Conservation (phyloP, 495 filamentous ascomycete genomes). For the Xylaria flabelliformis region DNA sequence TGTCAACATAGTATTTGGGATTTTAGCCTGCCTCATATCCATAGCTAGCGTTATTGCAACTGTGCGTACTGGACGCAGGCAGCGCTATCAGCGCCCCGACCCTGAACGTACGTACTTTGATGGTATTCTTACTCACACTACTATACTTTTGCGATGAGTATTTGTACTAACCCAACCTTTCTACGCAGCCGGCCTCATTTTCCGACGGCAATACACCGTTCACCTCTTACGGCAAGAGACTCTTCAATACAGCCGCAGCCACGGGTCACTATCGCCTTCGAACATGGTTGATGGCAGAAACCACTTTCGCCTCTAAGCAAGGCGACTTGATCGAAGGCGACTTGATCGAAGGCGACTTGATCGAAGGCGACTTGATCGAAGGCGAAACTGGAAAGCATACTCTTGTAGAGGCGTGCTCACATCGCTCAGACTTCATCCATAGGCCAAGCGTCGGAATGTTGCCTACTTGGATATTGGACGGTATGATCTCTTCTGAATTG, state of each 20-base stretch:
- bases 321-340: neutral
- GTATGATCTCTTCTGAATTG: neutral
- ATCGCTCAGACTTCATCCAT: neutral
- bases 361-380: neutral
- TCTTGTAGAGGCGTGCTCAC: no score
- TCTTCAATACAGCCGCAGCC: neutral
- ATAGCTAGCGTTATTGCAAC: neutral
- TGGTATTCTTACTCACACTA: neutral
- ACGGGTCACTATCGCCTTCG: neutral
- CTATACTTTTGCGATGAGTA: neutral
- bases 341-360: neutral
- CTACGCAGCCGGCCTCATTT: neutral
- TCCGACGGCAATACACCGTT: neutral
- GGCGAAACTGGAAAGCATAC: neutral
- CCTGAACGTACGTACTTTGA: neutral
- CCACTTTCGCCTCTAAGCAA: neutral
- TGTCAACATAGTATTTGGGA: neutral
- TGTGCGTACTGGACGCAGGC: neutral
- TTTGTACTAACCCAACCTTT: neutral
- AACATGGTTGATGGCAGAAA: neutral
- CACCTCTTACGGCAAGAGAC: neutral
- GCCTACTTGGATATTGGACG: neutral
- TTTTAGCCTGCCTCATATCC: neutral
- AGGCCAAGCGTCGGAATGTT: neutral
- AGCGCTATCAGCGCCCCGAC: neutral